Conservation (phyloP, 805 yeast species). For the Ogataea neopini region DNA sequence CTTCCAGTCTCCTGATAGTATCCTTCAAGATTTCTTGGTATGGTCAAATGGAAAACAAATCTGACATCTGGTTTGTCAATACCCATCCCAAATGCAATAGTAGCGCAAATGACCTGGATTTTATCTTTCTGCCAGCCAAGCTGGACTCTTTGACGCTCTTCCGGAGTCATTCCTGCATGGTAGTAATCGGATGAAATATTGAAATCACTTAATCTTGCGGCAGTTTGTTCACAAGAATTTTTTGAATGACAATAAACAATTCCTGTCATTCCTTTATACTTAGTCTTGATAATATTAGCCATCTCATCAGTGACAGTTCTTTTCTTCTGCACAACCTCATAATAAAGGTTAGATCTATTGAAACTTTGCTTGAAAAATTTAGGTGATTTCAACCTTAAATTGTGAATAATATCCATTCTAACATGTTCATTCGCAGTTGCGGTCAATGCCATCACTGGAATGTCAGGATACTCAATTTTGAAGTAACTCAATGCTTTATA, state of each 20-base stretch:
- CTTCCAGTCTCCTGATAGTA: conserved; percentile 98
- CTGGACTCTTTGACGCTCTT: conserved; percentile 73
- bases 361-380: conserved; percentile 83
- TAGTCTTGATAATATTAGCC: conserved; percentile 49
- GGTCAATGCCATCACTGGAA: conserved; percentile 94
- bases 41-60: conserved; percentile 81
- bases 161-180: conserved; percentile 93
- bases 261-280: conserved; percentile 66
- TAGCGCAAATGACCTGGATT: conserved; percentile 86
- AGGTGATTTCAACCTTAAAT: conserved; percentile 62
- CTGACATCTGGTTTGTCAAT: conserved; percentile 96
- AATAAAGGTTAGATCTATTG: conserved; percentile 81
- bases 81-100: conserved; percentile 99
- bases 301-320: conserved; percentile 59
- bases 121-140: conserved; percentile 74
- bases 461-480: conserved; percentile 68
- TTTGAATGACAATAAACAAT: conserved; percentile 93
- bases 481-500: conserved; percentile 79
- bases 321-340: conserved; percentile 71
- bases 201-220: conserved; percentile 53
- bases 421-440: conserved; percentile 96
- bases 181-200: conserved; percentile 77
- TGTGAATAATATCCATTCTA: conserved; percentile 78
- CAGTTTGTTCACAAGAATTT: conserved; percentile 80
- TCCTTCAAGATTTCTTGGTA: conserved; percentile 91